Evolutionary conservation across 768 basidiomycete genomes (phyloP), one percentile per base, ranked within the genome.

Genomic region (Suillus plorans): DNA sequence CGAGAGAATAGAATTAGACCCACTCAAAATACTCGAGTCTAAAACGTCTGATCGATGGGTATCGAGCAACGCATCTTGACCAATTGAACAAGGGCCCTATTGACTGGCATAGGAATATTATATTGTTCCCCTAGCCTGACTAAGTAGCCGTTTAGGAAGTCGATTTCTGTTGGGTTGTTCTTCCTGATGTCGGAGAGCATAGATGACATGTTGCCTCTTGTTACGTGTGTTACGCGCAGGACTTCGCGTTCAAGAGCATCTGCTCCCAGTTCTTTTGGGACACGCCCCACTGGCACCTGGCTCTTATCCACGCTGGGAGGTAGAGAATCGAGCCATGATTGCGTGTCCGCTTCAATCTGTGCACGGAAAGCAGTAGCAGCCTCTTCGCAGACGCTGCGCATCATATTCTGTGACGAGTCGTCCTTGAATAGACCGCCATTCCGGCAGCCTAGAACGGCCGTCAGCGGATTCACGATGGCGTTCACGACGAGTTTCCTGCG

Each of bases 401-500:
- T 75, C 44, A 95, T 74, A 31, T 78, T 76, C 3, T 71, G 67
- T 2, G 87, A 82, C 14, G 78, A 75, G 1, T 69, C 60, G 10
- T 84, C 76, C 7, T 73, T 74, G 71, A 91, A 83, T 22, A 97
- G 75, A 1, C 87, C 86, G 20, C 94, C 94, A 73, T 97, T 97
- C 60, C 85, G 82, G 70, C 94, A 91, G 37, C 86, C 86, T 66
- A 94, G 78, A 28, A 98, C 73, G 10, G 93, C 91, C 0, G 95
- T 92, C 63, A 98, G 82, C 2, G 97, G 89, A 71, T 97, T 95
- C 75, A 98, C 85, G 69, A 88, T 82, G 14, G 88, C 80, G 73
- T 97, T 94, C 64, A 92, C 85, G 37, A 89, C 92, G 52, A 97
- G 78, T 78, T 95, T 95, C 66, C 86, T 87, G 45, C 90, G 88